These are phyloP conservation scores for Suillus occidentalis DNA, from an alignment of 768 basidiomycete genomes.

Conservation along the genomic window DNA sequence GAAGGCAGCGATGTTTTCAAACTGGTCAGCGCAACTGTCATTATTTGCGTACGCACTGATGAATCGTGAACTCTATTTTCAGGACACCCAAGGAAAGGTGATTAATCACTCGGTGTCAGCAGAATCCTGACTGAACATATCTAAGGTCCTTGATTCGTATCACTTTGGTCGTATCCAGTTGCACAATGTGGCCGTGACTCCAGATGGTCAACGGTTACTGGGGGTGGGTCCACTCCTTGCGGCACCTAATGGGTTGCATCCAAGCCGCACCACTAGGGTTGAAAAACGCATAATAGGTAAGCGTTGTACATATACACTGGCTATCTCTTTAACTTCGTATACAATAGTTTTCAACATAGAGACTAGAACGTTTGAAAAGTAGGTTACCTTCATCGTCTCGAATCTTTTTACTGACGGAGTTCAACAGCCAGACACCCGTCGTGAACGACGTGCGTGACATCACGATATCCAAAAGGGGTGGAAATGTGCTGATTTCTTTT, in stretches of 20 bases:
- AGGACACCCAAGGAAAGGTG: conserved; percentile 48
- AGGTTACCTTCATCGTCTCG: conserved; percentile 12
- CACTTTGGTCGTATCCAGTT: conserved; percentile 45
- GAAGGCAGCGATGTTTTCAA: conserved; percentile 49
- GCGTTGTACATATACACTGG: conserved; percentile 12
- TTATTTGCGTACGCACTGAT: conserved; percentile 11
- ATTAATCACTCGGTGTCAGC: background rate
- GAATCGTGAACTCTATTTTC: conserved; percentile 16
- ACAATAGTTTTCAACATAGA: conserved; percentile 48
- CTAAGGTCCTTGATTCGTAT: conserved; percentile 40
- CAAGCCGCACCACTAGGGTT: conserved; percentile 46
- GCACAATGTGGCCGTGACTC: conserved; percentile 51
- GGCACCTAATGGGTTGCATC: conserved; percentile 44
- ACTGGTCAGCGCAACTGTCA: conserved; percentile 32
- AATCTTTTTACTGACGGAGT: conserved; percentile 12
- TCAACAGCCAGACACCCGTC: conserved; percentile 50
- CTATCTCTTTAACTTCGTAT: conserved; percentile 8
- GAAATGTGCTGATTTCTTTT: conserved; percentile 47
- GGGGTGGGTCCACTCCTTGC: conserved; percentile 49
- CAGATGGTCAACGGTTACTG: conserved; percentile 45
- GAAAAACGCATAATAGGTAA: conserved; percentile 56
- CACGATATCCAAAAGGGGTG: conserved; percentile 43
- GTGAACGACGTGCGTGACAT: conserved; percentile 57
- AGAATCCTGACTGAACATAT: background rate
- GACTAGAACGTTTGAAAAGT: conserved; percentile 46